Evolutionary conservation across 73 alveolate species (phyloP).

Genomic region (Paraurostyla sp.): DNA sequence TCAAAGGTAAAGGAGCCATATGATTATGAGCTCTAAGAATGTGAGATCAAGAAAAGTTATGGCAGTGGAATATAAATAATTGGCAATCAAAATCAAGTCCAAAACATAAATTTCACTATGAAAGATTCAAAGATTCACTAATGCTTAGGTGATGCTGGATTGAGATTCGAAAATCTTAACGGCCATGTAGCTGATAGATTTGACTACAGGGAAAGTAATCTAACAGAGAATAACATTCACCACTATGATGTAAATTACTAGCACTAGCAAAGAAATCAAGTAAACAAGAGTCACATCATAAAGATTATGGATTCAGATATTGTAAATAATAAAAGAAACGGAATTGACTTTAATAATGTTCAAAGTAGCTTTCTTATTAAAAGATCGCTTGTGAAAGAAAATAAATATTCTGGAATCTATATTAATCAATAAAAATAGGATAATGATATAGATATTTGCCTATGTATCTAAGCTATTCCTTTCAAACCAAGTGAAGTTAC

Average conservation of each 20-base stretch:
- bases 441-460: neutral
- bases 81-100: neutral
- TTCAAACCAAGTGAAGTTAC: too few relatives aligned
- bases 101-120: neutral
- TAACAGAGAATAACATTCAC: neutral
- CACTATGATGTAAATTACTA: too few relatives aligned
- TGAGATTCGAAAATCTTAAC: neutral
- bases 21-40: neutral
- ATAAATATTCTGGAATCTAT: conserved; percentile 13
- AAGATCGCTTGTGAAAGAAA: conserved; percentile 5
- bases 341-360: conserved; percentile 14
- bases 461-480: too few relatives aligned
- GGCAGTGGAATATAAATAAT: neutral
- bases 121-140: neutral
- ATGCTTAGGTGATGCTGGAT: neutral
- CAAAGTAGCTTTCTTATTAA: neutral
- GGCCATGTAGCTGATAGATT: neutral
- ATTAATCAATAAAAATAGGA: neutral
- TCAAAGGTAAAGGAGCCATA: neutral
- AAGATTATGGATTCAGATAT: neutral
- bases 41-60: neutral
- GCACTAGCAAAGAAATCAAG: neutral
- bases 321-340: neutral
- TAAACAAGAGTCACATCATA: neutral
- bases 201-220: conserved; percentile 37